These are phyloP conservation scores for Trichoderma citrinoviride DNA, from an alignment of 2,329 filamentous ascomycete genomes.

Conservation along the genomic window DNA sequence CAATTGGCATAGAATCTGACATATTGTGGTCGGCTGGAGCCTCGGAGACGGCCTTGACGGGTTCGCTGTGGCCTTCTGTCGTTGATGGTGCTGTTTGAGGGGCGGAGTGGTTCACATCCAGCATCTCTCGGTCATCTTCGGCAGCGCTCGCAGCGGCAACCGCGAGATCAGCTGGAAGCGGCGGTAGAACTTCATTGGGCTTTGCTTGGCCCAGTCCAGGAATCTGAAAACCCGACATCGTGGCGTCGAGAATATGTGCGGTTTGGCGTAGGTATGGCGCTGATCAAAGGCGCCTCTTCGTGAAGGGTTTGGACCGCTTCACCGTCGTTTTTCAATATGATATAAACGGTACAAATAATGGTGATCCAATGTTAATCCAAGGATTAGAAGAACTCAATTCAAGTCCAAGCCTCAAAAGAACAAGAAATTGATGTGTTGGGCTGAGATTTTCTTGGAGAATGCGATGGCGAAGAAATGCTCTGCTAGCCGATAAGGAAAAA, in stretches of 20 bases:
- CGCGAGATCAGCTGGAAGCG: constrained; percentile 35
- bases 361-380: neutral
- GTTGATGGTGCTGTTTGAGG: constrained; percentile 16
- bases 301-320: no score
- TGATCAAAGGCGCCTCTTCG: neutral
- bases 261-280: neutral
- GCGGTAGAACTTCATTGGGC: constrained; percentile 42
- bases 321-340: neutral
- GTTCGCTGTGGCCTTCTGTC: constrained; percentile 10
- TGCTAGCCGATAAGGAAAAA: neutral
- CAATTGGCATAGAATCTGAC: constrained; percentile 39
- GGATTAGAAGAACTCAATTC: neutral
- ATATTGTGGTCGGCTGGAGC: constrained; percentile 3
- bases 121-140: constrained; percentile 27
- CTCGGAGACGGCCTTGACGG: neutral
- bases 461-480: neutral
- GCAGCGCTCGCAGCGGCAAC: constrained; percentile 31
- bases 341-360: rapidly evolving
- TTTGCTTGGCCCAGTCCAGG: constrained; percentile 45
- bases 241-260: neutral
- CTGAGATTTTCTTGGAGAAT: neutral
- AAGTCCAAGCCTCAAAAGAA: no score
- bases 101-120: constrained; percentile 16
- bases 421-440: neutral
- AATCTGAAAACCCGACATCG: constrained; percentile 45